Evolutionary conservation across 2,329 filamentous ascomycete species (phyloP).

Genomic region (Hortaea werneckii): DNA sequence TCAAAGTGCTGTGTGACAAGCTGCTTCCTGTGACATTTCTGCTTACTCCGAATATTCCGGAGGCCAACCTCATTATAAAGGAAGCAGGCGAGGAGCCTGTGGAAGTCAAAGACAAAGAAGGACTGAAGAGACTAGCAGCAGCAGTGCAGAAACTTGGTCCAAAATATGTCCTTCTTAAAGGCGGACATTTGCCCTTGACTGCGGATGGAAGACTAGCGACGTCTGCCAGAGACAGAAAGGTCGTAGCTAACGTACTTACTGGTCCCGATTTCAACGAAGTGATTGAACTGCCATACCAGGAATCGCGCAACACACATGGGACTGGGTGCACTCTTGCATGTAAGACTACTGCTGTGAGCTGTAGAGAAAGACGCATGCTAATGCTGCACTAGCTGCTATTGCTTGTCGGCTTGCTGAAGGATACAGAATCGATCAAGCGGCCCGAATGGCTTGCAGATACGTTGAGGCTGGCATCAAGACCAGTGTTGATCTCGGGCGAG

Average conservation of each 20-base stretch:
- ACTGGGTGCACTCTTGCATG: conserved; percentile 91
- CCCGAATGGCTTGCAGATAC: conserved; percentile 60
- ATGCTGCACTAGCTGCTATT: conserved; percentile 49
- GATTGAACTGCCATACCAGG: conserved; percentile 61
- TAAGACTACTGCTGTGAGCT: conserved; percentile 33
- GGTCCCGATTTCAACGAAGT: conserved; percentile 49
- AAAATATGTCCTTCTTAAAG: conserved; percentile 76
- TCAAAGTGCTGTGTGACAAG: conserved; percentile 47
- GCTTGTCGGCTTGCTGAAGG: conserved; percentile 61
- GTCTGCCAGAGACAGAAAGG: conserved; percentile 47
- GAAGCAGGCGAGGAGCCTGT: conserved; percentile 36
- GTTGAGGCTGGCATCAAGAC: conserved; percentile 61
- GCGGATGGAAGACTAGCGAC: conserved; percentile 50
- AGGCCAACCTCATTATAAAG: conserved; percentile 56
- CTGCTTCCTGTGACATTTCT: conserved; percentile 59
- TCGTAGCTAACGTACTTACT: conserved; percentile 69
- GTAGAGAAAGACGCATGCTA: neutral
- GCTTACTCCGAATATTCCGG: conserved; percentile 68
- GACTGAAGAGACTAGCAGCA: conserved; percentile 59
- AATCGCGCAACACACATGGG: conserved; percentile 77
- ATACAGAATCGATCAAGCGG: conserved; percentile 46
- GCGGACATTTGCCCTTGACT: conserved; percentile 75
- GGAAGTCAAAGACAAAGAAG: conserved; percentile 49
- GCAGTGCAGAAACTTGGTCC: conserved; percentile 60
- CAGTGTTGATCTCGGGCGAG: conserved; percentile 52